Base-by-base conservation (phyloP, 176 grass and related monocot genomes). In the Oryza meyeriana region DNA sequence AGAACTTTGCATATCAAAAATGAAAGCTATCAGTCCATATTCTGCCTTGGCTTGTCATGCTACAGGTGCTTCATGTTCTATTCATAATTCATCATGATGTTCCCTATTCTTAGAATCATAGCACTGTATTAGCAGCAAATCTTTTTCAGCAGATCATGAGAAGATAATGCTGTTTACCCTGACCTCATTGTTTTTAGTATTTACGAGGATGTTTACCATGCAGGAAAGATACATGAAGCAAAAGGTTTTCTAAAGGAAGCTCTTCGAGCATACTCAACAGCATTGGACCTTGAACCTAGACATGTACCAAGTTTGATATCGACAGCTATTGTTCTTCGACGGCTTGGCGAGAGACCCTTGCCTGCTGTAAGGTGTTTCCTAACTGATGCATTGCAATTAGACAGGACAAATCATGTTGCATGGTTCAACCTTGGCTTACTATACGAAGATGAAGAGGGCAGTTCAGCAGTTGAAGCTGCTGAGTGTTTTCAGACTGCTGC, bases 371-470 rank as follows among this genome's bases (percentile, higher is more conserved):
- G 88, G 88, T 86, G 79, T 74, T 91, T 88, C 70, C 79, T 98
- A 27, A 91, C 86, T 59, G 92, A 98, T 11, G 90, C 86, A 12
- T 35, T 98, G 85, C 63, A 68, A 32, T 76, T 91, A 47, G 92
- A 98, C 84, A 88, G 84, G 71, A 94, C 82, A 57, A 93, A 93
- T 61, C 79, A 98, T 84, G 45, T 77, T 77, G 90, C 95, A 26
- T 98, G 95, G 92, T 98, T 98, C 68, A 88, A 94, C 71, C 90
- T 98, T 62, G 95, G 90, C 4, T 66, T 94, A 69, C 64, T 93
- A 58, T 94, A 91, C 73, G 55, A 98, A 85, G 88, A 69, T 8
- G 90, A 98, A 86, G 86, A 84, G 52, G 65, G 63, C 50, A 82
- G 84, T 29, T 88, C 87, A 55, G 82, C 71, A 10, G n/a, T 72